phyloP scores from a whole-genome alignment of 176 grass and related monocot species.

The Microstegium vimineum region DNA sequence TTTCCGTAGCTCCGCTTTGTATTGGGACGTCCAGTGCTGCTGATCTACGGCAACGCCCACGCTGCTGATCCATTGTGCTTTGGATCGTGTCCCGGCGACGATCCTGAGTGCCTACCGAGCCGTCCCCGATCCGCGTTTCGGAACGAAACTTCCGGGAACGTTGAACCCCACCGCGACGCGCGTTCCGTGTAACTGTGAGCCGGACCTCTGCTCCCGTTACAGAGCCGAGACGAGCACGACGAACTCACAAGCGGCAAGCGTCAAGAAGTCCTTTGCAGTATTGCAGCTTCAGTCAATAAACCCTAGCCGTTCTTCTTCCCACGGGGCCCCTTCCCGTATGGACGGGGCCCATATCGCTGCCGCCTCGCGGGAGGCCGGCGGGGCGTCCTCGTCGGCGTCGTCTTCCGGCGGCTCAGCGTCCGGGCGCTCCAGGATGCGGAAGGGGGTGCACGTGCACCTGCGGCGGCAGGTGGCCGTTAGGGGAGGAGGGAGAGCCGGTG shows the following conservation, averaged over 20 bases:
- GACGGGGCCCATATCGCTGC: slow-evolving; percentile 19
- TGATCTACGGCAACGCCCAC: too few species aligned
- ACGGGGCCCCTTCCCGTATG: too few species aligned
- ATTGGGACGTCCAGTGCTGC: too few species aligned
- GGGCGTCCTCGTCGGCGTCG: slow-evolving; percentile 15
- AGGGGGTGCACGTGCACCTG: slow-evolving; percentile 36
- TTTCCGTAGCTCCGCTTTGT: too few species aligned
- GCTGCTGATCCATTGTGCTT: too few species aligned
- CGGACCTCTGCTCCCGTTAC: not conserved
- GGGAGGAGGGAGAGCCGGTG: not conserved
- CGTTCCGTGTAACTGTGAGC: too few species aligned
- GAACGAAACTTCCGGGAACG: too few species aligned
- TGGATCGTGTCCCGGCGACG: too few species aligned
- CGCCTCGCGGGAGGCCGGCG: slow-evolving; percentile 15
- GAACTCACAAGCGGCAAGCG: not conserved
- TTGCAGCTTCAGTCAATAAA: not conserved
- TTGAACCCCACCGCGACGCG: too few species aligned
- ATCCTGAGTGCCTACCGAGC: too few species aligned
- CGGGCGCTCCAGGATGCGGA: slow-evolving; percentile 3
- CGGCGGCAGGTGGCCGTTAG: slow-evolving; percentile 2
- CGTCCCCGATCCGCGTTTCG: too few species aligned
- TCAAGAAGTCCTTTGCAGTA: not conserved
- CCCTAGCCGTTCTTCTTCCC: too few species aligned
- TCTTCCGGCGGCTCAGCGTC: slow-evolving; percentile 1
- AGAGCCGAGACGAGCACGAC: not conserved